A percentile compares a stretch with the other conserved stretches of the same genome.
These are phyloP conservation scores for Nicotiana paniculata DNA, from an alignment of 257 asterid genomes.

Conservation along the genomic window DNA sequence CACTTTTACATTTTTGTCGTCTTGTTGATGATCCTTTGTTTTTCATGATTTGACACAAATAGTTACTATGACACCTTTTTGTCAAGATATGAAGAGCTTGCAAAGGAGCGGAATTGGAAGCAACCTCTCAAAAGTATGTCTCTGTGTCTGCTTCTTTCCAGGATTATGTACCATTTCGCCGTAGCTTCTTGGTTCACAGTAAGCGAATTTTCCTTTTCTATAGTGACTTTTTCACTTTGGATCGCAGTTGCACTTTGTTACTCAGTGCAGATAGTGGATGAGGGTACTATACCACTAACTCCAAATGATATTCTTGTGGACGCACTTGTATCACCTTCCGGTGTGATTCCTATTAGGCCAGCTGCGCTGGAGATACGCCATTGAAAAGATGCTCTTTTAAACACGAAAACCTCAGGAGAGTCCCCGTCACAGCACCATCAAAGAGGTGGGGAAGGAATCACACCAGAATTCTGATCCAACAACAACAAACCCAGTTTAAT, in stretches of 20 bases:
- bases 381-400: conserved; percentile 7
- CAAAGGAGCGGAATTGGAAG: conserved; percentile 66
- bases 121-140: conserved; percentile 61
- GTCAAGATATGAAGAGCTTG: conserved; percentile 60
- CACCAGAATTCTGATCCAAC: not conserved
- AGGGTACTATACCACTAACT: conserved; percentile 67
- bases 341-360: conserved; percentile 61
- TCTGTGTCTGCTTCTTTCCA: not conserved
- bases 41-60: conserved; percentile 16
- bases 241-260: conserved; percentile 73
- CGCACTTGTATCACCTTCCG: conserved; percentile 70
- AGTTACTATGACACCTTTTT: conserved; percentile 83
- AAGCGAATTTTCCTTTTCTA: not conserved
- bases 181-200: not conserved
- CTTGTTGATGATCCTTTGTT: conserved; percentile 6
- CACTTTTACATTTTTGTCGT: not conserved
- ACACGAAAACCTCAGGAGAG: not conserved
- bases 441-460: not conserved
- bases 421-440: not conserved
- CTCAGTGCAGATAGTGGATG: conserved; percentile 71
- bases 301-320: conserved; percentile 67
- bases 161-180: not conserved
- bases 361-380: conserved; percentile 32
- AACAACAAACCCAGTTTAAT: no score
- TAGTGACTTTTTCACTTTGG: conserved; percentile 2